These are phyloP conservation scores for Hyphodiscus sp. DNA, from an alignment of 2,329 filamentous ascomycete genomes.

Conservation along the genomic window DNA sequence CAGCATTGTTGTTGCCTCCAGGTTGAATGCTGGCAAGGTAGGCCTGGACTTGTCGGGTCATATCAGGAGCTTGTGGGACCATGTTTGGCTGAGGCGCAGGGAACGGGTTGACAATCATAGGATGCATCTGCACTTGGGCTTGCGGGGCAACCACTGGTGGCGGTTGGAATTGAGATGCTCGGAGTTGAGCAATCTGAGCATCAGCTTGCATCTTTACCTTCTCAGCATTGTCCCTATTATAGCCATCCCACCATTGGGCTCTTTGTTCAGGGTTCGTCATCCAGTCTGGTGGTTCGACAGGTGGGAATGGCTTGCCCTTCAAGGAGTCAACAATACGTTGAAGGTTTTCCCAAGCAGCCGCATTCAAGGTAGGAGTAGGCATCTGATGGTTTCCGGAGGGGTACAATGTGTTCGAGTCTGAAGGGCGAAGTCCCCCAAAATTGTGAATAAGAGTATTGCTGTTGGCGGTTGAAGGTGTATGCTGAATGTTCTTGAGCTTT, in stretches of 20 bases:
- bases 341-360: constrained; percentile 18
- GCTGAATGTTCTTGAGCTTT: constrained; percentile 10
- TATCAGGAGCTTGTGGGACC: constrained; percentile 12
- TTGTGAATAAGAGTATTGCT: constrained; percentile 14
- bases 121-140: constrained; percentile 10
- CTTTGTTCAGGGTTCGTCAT: constrained; percentile 41
- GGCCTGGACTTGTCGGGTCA: constrained; percentile 23
- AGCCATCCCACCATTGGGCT: constrained; percentile 47
- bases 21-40: constrained; percentile 18
- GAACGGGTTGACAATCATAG: constrained; percentile 13
- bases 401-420: neutral
- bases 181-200: constrained; percentile 26
- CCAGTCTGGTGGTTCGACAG: constrained; percentile 47
- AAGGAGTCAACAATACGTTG: constrained; percentile 31
- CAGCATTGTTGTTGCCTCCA: constrained; percentile 16
- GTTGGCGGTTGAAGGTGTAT: constrained; percentile 5
- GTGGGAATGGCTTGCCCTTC: constrained; percentile 41
- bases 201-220: constrained; percentile 35
- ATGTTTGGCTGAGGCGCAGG: constrained; percentile 11
- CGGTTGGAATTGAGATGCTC: constrained; percentile 20
- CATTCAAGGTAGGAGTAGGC: constrained; percentile 11
- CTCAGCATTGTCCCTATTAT: constrained; percentile 32
- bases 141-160: constrained; percentile 27
- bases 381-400: neutral
- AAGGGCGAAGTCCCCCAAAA: constrained; percentile 4